Conservation (phyloP, 2,329 filamentous ascomycete species). For the Alternaria tenuissima region DNA sequence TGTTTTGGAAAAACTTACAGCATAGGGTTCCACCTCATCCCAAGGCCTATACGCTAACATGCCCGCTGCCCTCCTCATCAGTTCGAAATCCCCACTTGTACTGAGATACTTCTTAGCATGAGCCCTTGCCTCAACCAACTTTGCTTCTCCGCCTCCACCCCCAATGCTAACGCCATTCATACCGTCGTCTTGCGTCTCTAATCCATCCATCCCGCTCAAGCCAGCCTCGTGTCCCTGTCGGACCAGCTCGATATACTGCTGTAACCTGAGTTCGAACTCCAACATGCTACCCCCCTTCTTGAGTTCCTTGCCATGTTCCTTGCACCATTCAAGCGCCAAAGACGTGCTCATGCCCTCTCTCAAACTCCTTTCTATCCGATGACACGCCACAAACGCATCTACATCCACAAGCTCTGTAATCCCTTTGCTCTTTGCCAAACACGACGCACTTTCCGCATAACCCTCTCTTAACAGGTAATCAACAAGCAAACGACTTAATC, state of each 20-base stretch:
- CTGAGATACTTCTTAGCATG: conserved; percentile 85
- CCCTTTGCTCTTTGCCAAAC: conserved; percentile 75
- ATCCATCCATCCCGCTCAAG: conserved; percentile 31
- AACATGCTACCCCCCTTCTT: conserved; percentile 88
- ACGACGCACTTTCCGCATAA: conserved; percentile 77
- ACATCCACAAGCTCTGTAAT: conserved; percentile 88
- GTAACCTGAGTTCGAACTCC: conserved; percentile 90
- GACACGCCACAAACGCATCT: conserved; percentile 84
- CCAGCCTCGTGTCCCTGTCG: conserved; percentile 61
- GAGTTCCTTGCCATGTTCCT: conserved; percentile 89
- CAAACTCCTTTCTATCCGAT: conserved; percentile 77
- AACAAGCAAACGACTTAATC: conserved; percentile 85
- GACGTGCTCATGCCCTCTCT: conserved; percentile 70
- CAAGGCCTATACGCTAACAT: conserved; percentile 78
- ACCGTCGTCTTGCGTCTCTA: conserved; percentile 30
- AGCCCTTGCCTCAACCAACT: conserved; percentile 76
- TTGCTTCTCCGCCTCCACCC: conserved; percentile 53
- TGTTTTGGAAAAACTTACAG: conserved; percentile 51
- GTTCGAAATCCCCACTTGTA: conserved; percentile 73
- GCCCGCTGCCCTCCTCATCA: conserved; percentile 76
- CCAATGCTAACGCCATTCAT: conserved; percentile 73
- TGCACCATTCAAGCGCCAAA: conserved; percentile 88
- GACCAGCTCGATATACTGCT: conserved; percentile 94
- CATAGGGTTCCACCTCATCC: conserved; percentile 67
- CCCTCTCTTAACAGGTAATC: conserved; percentile 90